A percentile compares a stretch with the other conserved stretches of the same genome.
phyloP scores from a whole-genome alignment of 2,329 filamentous ascomycete genomes.

The Clonostachys solani region DNA sequence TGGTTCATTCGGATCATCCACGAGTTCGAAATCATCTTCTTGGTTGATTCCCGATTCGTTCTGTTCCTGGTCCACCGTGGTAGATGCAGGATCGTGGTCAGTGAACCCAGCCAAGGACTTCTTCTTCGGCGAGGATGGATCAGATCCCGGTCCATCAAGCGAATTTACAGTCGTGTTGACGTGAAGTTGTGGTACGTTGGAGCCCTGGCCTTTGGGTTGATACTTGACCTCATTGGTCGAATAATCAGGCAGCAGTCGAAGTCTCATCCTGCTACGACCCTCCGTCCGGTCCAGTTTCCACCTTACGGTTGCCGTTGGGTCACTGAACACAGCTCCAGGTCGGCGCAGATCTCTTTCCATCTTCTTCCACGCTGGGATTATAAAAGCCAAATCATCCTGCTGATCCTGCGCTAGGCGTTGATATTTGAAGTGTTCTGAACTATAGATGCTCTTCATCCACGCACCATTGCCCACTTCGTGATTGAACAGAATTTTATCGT shows the following conservation, averaged over 20 bases:
- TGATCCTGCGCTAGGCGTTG: slow-evolving; percentile 88
- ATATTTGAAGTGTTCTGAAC: slow-evolving; percentile 86
- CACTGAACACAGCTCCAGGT: slow-evolving; percentile 76
- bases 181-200: slow-evolving; percentile 32
- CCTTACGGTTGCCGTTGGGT: slow-evolving; percentile 52
- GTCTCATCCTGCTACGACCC: slow-evolving; percentile 89
- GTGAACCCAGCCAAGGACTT: not conserved
- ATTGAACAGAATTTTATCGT: slow-evolving; percentile 69
- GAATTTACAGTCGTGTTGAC: slow-evolving; percentile 4
- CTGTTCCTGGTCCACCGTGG: not conserved
- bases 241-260: slow-evolving; percentile 79
- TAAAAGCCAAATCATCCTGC: slow-evolving; percentile 80
- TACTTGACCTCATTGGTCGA: slow-evolving; percentile 67
- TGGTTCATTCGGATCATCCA: slow-evolving; percentile 86
- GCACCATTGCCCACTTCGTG: slow-evolving; percentile 84
- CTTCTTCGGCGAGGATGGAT: slow-evolving; percentile 10
- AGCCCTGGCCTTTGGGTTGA: slow-evolving; percentile 74
- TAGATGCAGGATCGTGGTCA: not conserved
- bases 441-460: slow-evolving; percentile 95
- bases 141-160: slow-evolving; percentile 3
- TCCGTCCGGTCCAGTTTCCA: slow-evolving; percentile 97
- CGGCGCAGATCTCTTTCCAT: slow-evolving; percentile 75
- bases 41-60: not conserved
- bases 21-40: slow-evolving; percentile 93
- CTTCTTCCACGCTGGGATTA: slow-evolving; percentile 70